Evolutionary conservation across 2,329 filamentous ascomycete species (phyloP).

Genomic region (Coniochaeta sp.): DNA sequence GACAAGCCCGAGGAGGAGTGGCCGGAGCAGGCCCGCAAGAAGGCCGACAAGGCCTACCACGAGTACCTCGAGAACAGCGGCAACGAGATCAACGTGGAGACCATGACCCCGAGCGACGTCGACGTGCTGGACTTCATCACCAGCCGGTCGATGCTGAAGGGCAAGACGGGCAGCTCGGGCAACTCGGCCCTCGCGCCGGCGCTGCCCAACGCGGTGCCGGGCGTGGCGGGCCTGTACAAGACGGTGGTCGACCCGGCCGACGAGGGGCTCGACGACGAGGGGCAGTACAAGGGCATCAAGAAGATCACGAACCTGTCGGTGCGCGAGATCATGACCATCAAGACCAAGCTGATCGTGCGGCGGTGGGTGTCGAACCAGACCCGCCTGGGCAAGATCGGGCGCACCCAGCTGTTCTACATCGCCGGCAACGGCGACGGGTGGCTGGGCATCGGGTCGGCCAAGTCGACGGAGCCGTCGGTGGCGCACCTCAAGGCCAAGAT

Average conservation of each 20-base stretch:
- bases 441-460: slow-evolving; percentile 84
- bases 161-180: slow-evolving; percentile 19
- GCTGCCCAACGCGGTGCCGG: slow-evolving; percentile 44
- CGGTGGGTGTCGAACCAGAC: slow-evolving; percentile 87
- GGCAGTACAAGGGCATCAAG: slow-evolving; percentile 44
- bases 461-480: slow-evolving; percentile 66
- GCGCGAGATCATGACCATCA: slow-evolving; percentile 44
- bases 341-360: slow-evolving; percentile 64
- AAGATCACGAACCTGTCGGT: slow-evolving; percentile 47
- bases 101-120: slow-evolving; percentile 19
- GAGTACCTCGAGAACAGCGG: slow-evolving; percentile 13
- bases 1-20: slow-evolving; percentile 16
- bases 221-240: slow-evolving; percentile 45
- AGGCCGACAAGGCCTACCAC: slow-evolving; percentile 17
- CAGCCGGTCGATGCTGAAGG: slow-evolving; percentile 27
- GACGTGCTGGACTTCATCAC: slow-evolving; percentile 23
- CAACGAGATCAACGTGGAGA: slow-evolving; percentile 12
- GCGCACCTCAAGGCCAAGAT: slow-evolving; percentile 67
- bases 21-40: slow-evolving; percentile 14
- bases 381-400: slow-evolving; percentile 85
- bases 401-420: slow-evolving; percentile 67
- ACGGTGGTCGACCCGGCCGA: slow-evolving; percentile 40
- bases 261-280: slow-evolving; percentile 40
- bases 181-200: slow-evolving; percentile 39
- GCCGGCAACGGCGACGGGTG: slow-evolving; percentile 83